Evolutionary conservation across 2,329 filamentous ascomycete genomes (phyloP), one percentile per base, ranked within the genome.

Genomic region (Aureobasidium pullulans): DNA sequence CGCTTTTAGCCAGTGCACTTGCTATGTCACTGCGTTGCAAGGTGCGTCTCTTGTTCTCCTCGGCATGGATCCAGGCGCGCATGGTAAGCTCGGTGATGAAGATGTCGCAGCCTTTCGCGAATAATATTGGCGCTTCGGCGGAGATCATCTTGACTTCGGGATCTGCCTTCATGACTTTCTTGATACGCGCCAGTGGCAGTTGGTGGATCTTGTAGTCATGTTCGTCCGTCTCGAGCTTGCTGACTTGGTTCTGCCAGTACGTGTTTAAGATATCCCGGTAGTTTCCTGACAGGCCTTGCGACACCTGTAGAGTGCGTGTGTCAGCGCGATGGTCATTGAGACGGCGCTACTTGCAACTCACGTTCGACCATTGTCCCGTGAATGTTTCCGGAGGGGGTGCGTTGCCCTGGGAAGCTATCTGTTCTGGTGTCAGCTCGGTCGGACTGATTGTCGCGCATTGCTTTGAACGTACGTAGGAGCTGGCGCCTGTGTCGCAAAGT

Each of bases 81-180:
- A 99, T 99, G 7, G 94, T 99, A 62, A 99, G 81, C 75, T 99
- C 94, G 1, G 92, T 96, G 70, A 99, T 99, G 77, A 99, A 99
- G 70, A 97, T 96, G 71, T 99, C 94, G 75, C 94, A 97, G 39
- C 93, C 94, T 75, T 99, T 99, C 54, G 94, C 94, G 69, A 99
- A 99, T 13, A 99, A 80, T 66, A 99, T 99, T 1, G 94, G 94
- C 1, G 94, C 94, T 76, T 99, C 94, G 8, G 94, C 94, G 4
- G 92, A 97, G 64, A 99, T 99, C 94, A 99, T 99, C 79, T 99
- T 99, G 49, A 99, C 94, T 69, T 99, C 94, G 0, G 94, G 94
- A 67, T 99, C 94, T 0, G 94, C 94, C 77, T 99, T 99, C 94
- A 99, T 99, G 65, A 99, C 94, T 75, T 99, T 99, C 81, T 99